A percentile compares a stretch with the other conserved stretches of the same genome.
These are phyloP conservation scores for Arthrobotrys conoides DNA, from an alignment of 2,329 filamentous ascomycete species.

Conservation along the genomic window DNA sequence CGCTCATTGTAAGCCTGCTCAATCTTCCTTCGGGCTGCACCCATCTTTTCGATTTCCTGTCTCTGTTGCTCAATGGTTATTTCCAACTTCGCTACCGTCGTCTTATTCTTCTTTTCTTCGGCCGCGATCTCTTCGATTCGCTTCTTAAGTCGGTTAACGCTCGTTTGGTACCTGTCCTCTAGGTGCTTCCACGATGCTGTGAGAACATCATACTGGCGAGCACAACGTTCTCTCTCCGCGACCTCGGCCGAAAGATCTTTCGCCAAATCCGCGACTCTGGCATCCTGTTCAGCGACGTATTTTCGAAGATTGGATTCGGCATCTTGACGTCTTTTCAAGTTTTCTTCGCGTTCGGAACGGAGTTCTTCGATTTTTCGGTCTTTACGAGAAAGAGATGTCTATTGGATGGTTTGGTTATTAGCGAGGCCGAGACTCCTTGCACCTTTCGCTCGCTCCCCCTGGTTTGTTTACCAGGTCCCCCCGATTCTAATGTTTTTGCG, in stretches of 20 bases:
- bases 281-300: constrained; percentile 62
- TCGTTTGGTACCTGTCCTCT: constrained; percentile 63
- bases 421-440: not conserved
- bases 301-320: constrained; percentile 63
- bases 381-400: constrained; percentile 63
- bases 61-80: constrained; percentile 64
- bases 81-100: constrained; percentile 63
- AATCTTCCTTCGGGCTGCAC: constrained; percentile 63
- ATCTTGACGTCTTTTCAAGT: constrained; percentile 62
- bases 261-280: constrained; percentile 56
- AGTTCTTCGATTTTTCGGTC: constrained; percentile 65
- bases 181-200: constrained; percentile 63
- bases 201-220: constrained; percentile 64
- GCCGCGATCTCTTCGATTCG: constrained; percentile 62
- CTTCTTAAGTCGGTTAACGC: constrained; percentile 63
- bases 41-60: constrained; percentile 64
- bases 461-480: constrained; percentile 16
- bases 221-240: constrained; percentile 59
- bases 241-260: constrained; percentile 51
- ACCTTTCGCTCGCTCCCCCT: constrained; percentile 8
- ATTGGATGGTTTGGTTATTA: constrained; percentile 16
- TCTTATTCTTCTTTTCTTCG: constrained; percentile 62
- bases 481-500: not conserved
- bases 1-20: constrained; percentile 63
- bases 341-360: constrained; percentile 63